These are phyloP conservation scores for Suillus variegatus DNA, from an alignment of 768 basidiomycete species.

Conservation along the genomic window DNA sequence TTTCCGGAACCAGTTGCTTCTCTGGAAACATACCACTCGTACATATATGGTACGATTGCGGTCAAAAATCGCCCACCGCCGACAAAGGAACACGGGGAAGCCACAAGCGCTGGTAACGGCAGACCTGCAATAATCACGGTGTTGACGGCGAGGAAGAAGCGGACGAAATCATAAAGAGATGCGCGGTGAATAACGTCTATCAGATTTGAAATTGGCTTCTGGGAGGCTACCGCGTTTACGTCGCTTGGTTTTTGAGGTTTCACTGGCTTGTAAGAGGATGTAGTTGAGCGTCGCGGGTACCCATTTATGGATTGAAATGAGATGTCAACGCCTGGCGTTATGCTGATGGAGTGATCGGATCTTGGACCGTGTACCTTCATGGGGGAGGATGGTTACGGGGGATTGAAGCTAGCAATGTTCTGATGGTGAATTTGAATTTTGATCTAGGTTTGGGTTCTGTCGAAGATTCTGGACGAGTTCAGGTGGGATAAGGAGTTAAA, in stretches of 20 bases:
- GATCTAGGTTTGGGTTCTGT: neutral
- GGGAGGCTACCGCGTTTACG: conserved; percentile 19
- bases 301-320: neutral
- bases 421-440: neutral
- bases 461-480: neutral
- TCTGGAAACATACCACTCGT: conserved; percentile 56
- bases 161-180: conserved; percentile 25
- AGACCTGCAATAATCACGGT: conserved; percentile 47
- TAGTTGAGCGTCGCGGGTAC: conserved; percentile 1
- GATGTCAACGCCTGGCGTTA: neutral
- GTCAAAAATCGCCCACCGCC: conserved; percentile 49
- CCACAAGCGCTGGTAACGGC: conserved; percentile 17
- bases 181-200: conserved; percentile 10
- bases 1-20: conserved; percentile 67
- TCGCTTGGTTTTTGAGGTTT: neutral
- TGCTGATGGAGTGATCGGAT: neutral
- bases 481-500: conserved; percentile 7
- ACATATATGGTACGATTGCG: conserved; percentile 58
- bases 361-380: neutral
- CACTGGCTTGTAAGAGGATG: neutral
- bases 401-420: neutral
- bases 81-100: conserved; percentile 20
- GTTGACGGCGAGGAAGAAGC: conserved; percentile 60
- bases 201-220: conserved; percentile 7
- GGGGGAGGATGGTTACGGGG: conserved; percentile 4